phyloP scores from a whole-genome alignment of 2,329 filamentous ascomycete species.

The Uncinocarpus reesii region DNA sequence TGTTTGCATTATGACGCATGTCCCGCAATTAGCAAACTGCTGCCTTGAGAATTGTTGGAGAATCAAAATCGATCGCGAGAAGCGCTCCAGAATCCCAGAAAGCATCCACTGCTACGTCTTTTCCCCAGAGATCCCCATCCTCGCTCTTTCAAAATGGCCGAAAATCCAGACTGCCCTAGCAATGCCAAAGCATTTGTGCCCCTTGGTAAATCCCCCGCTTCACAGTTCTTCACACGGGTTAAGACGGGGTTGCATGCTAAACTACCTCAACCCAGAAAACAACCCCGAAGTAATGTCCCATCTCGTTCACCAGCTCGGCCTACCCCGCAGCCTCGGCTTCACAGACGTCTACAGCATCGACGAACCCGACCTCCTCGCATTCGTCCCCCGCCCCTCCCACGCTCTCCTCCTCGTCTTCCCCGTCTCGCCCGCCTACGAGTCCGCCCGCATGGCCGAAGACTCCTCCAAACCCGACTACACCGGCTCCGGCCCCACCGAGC shows the following conservation, averaged over 20 bases:
- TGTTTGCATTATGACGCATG: conserved; percentile 17
- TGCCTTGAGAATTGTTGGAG: neutral
- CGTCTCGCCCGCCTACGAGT: conserved; percentile 67
- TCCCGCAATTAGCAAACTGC: neutral
- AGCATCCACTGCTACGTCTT: too few species aligned
- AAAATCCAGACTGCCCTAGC: conserved; percentile 28
- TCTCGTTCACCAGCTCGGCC: conserved; percentile 72
- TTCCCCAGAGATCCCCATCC: too few species aligned
- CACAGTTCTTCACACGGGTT: neutral
- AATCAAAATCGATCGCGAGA: neutral
- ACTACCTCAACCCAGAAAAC: conserved; percentile 40
- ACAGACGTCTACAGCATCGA: conserved; percentile 89
- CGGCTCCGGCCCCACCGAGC: conserved; percentile 57
- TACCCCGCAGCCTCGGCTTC: conserved; percentile 65
- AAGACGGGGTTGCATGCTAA: neutral
- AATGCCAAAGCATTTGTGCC: conserved; percentile 42
- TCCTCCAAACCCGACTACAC: conserved; percentile 51
- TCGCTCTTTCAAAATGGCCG: conserved; percentile 30
- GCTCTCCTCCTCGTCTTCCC: conserved; percentile 91
- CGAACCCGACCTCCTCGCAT: conserved; percentile 71
- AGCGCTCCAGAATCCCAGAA: too few species aligned
- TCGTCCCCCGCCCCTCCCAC: conserved; percentile 77
- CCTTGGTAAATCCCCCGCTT: conserved; percentile 27
- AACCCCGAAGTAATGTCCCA: conserved; percentile 83
- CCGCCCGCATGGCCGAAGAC: conserved; percentile 65